Percentiles rank a stretch among this genome's conserved stretches.
These are phyloP conservation scores for Boletus rufocinnamomeus DNA, from an alignment of 768 basidiomycete genomes.

Conservation along the genomic window DNA sequence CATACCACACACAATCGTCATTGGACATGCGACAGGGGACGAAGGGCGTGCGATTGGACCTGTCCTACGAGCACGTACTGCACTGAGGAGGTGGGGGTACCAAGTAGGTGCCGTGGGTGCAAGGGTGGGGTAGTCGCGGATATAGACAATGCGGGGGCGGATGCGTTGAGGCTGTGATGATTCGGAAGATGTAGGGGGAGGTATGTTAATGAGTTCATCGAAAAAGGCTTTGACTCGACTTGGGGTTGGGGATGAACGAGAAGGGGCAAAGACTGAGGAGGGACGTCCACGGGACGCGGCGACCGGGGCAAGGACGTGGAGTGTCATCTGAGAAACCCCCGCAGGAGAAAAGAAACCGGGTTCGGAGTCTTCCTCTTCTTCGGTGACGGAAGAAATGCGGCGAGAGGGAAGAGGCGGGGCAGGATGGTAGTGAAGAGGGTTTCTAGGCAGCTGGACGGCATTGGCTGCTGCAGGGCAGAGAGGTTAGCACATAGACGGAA, in stretches of 20 bases:
- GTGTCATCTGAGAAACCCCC: conserved; percentile 44
- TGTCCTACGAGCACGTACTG: conserved; percentile 75
- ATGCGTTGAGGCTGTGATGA: conserved; percentile 24
- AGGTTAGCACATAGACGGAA: conserved; percentile 11
- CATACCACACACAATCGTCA: conserved; percentile 86
- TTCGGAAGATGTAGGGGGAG: conserved; percentile 35
- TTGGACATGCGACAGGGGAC: conserved; percentile 66
- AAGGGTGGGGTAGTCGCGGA: conserved; percentile 80
- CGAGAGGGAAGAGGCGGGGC: conserved; percentile 30
- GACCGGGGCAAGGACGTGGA: conserved; percentile 45
- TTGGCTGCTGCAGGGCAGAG: conserved; percentile 56
- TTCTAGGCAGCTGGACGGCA: conserved; percentile 64
- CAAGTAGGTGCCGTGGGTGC: conserved; percentile 70
- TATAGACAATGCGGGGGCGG: conserved; percentile 75
- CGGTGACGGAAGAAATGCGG: conserved; percentile 29
- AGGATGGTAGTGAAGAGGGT: conserved; percentile 71
- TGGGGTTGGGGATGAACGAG: conserved; percentile 47
- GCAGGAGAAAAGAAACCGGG: conserved; percentile 42
- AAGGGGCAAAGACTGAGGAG: conserved; percentile 37
- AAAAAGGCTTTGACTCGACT: conserved; percentile 72
- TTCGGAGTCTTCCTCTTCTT: conserved; percentile 53
- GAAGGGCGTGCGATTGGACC: conserved; percentile 61
- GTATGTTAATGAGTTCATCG: conserved; percentile 72
- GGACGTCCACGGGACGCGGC: conserved; percentile 38
- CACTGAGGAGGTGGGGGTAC: conserved; percentile 78